Evolutionary conservation across 208 protist genomes (phyloP), one percentile per base, ranked within the genome.

Genomic region (Trypanosoma cruzi): DNA sequence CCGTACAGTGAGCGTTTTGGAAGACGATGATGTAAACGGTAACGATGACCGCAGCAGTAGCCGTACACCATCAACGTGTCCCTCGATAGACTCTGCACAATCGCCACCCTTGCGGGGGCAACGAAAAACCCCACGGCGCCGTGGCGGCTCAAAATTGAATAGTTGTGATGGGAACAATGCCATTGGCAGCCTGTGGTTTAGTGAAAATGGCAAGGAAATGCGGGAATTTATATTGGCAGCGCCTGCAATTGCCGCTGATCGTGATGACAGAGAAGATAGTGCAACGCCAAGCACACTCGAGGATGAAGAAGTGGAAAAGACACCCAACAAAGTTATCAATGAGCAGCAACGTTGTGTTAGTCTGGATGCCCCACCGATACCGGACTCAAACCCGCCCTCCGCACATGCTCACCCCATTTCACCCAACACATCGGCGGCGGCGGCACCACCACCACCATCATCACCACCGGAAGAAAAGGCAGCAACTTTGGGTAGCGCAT

Each of bases 201-300:
- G 32, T 20, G 50, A 31, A 10, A 58, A 53, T 29, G 50, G 22
- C n/a, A 31, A 31, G 55, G 4, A 0, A 22, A 22, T 32, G 14
- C 34, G 44, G 29, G 56, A 58, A 44, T n/a, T 42, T 6, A 14
- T 26, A n/a, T n/a, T n/a, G n/a, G n/a, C n/a, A n/a, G n/a, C n/a
- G n/a, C n/a, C n/a, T n/a, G n/a, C n/a, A n/a, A n/a, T n/a, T n/a
- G n/a, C n/a, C n/a, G 26, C 31, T 56, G 36, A 44, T 24, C 50
- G 32, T 55, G 34, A 71, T 32, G 48, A 57, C 37, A 29, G 29
- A 49, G 64, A 73, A 8, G 82, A 87, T 57, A 80, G 79, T 64
- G 79, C 74, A 80, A 93, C 87, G 7, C 81, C 84, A 18, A 93
- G 84, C 62, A 82, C 80, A 54, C 64, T 93, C 6, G 79, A 79